Evolutionary conservation across 139 green algal species (phyloP), one percentile per base, ranked within the genome.

Genomic region (Chlorella sp.): DNA sequence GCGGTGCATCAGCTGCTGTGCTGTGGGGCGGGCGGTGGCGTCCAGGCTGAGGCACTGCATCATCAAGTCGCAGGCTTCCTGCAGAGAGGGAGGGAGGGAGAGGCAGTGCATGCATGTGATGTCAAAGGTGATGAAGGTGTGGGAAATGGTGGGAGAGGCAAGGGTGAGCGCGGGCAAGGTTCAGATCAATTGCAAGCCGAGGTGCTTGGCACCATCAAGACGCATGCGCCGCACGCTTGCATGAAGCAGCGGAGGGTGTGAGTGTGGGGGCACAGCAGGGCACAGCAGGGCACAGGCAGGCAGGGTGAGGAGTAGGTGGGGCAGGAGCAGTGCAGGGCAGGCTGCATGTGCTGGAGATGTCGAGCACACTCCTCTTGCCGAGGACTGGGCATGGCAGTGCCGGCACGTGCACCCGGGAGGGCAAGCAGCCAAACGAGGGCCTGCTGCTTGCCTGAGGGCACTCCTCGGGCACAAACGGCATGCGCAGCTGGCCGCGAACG

Each of bases 121-220:
- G n/a, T n/a, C n/a, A n/a, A n/a, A n/a, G n/a, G n/a, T n/a, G n/a
- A n/a, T n/a, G n/a, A n/a, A n/a, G n/a, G n/a, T n/a, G n/a, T n/a
- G n/a, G n/a, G n/a, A n/a, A n/a, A n/a, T n/a, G n/a, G n/a, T n/a
- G n/a, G n/a, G n/a, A n/a, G n/a, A n/a, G n/a, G n/a, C n/a, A n/a
- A n/a, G n/a, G n/a, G n/a, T n/a, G n/a, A n/a, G n/a, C n/a, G n/a
- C n/a, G n/a, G n/a, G n/a, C n/a, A n/a, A n/a, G n/a, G n/a, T n/a
- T n/a, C n/a, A n/a, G n/a, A n/a, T n/a, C n/a, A n/a, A n/a, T n/a
- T n/a, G n/a, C 16, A 42, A 1, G 79, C 40, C 39, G 40, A 84
- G 40, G 79, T 40, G 68, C 79, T 84, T n/a, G n/a, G 37, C 79
- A 84, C 16, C 79, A 84, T 84, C 40, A 84, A 26, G n/a, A 69